A percentile compares a stretch with the other conserved stretches of the same genome.
Evolutionary conservation across 805 yeast genomes (phyloP).

Genomic region (Hanseniaspora lachancei): DNA sequence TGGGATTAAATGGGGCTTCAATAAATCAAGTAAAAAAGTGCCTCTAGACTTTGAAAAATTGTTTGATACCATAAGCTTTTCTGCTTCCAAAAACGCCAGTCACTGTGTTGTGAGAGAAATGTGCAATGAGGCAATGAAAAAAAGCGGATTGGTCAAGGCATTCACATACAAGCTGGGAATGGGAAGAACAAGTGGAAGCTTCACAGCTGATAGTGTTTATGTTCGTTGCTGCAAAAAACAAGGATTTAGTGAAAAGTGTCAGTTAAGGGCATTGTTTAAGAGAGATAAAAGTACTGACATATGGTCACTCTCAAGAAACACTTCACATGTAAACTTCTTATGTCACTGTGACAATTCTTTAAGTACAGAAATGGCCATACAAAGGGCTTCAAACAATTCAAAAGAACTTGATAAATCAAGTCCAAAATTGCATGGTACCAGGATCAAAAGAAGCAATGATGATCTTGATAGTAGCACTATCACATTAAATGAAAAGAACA

Average conservation of each 20-base stretch:
- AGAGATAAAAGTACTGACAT: not conserved
- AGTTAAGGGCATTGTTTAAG: not conserved
- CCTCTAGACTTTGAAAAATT: not conserved
- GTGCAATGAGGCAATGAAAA: not conserved
- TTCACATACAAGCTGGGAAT: constrained; percentile 7
- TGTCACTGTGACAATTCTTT: constrained; percentile 4
- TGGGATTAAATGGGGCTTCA: not conserved
- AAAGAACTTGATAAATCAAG: not conserved
- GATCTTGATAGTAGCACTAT: not conserved
- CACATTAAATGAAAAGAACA: not conserved
- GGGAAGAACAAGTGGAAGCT: not conserved
- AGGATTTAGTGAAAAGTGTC: not conserved
- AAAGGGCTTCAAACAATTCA: not conserved
- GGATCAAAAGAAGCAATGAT: not conserved
- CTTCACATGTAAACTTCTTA: not conserved
- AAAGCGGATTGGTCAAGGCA: not conserved
- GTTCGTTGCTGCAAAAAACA: constrained; percentile 2
- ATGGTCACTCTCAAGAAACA: not conserved
- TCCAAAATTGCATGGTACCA: not conserved
- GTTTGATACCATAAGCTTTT: not conserved
- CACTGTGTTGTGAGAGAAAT: not conserved
- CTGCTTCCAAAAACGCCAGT: not conserved
- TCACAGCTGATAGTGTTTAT: constrained; percentile 4
- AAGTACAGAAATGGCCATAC: not conserved
- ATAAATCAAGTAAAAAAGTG: not conserved